A percentile compares a stretch with the other conserved stretches of the same genome.
Conservation (phyloP, 768 basidiomycete genomes). For the Hericium erinaceus region DNA sequence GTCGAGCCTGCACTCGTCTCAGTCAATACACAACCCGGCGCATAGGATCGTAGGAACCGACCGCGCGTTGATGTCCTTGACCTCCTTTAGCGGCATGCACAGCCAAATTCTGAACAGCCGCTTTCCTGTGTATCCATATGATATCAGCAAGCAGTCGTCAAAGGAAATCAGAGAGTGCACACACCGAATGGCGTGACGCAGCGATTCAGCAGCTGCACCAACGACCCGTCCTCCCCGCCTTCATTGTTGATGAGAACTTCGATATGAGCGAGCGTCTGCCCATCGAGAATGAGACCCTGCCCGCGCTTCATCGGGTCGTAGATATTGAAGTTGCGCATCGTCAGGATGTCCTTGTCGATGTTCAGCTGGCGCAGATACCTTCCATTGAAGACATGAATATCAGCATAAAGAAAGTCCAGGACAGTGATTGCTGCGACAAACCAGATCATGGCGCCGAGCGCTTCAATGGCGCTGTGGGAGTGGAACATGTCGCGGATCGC, state of each 20-base stretch:
- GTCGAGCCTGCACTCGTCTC: conserved; percentile 55
- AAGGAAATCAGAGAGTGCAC: conserved; percentile 14
- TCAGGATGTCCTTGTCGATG: conserved; percentile 90
- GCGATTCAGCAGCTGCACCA: conserved; percentile 71
- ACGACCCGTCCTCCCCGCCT: conserved; percentile 85
- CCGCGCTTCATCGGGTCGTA: conserved; percentile 93
- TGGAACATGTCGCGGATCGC: conserved; percentile 67
- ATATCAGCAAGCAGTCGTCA: not conserved
- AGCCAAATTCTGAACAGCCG: conserved; percentile 96
- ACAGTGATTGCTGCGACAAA: conserved; percentile 24
- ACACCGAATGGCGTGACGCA: conserved; percentile 89
- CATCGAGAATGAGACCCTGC: conserved; percentile 81
- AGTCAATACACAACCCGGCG: not conserved
- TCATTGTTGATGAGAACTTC: conserved; percentile 92
- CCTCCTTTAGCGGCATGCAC: conserved; percentile 80
- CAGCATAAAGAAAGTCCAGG: not conserved
- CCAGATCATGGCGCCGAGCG: conserved; percentile 91
- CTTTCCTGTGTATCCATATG: conserved; percentile 42
- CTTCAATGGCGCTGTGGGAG: conserved; percentile 63
- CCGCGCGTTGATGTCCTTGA: conserved; percentile 84
- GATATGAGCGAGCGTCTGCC: conserved; percentile 90
- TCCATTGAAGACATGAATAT: not conserved
- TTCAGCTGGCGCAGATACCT: conserved; percentile 87
- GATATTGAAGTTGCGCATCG: conserved; percentile 95
- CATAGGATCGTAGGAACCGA: conserved; percentile 20